Conservation (phyloP, 169 alveolate genomes). For the Eimeria maxima region DNA sequence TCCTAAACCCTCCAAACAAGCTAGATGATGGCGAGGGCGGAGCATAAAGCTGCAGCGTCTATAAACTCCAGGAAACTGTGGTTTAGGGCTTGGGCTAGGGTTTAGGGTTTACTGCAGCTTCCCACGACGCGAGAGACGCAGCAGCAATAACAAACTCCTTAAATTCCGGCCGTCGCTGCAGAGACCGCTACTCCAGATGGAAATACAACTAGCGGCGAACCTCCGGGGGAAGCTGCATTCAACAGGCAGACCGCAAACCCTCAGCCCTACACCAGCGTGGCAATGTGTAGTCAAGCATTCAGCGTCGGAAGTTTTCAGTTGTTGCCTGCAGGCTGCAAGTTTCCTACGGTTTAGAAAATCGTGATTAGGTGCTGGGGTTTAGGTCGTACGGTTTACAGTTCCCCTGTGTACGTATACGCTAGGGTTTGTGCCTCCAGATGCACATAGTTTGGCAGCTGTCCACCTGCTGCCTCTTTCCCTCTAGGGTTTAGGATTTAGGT, state of each 20-base stretch:
- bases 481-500: slow-evolving; percentile 21
- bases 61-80: not conserved
- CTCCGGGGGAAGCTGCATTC: slow-evolving; percentile 63
- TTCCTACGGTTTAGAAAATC: too few species aligned
- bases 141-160: slow-evolving; percentile 39
- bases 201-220: slow-evolving; percentile 51
- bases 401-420: too few species aligned
- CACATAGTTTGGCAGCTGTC: not conserved
- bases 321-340: too few species aligned
- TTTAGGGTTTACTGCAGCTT: slow-evolving; percentile 19
- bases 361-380: not conserved
- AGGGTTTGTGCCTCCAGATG: not conserved
- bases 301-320: too few species aligned
- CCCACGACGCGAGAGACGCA: slow-evolving; percentile 37
- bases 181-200: slow-evolving; percentile 56
- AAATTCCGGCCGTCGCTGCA: slow-evolving; percentile 43
- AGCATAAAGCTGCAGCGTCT: not conserved
- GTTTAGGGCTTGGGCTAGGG: not conserved
- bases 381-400: too few species aligned
- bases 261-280: not conserved
- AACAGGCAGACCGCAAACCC: not conserved
- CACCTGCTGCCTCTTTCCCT: too few species aligned
- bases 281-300: too few species aligned
- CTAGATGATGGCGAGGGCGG: not conserved
- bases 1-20: slow-evolving; percentile 20